phyloP scores from a whole-genome alignment of 345 rosid genomes.

The Pseudoturritis turrita region DNA sequence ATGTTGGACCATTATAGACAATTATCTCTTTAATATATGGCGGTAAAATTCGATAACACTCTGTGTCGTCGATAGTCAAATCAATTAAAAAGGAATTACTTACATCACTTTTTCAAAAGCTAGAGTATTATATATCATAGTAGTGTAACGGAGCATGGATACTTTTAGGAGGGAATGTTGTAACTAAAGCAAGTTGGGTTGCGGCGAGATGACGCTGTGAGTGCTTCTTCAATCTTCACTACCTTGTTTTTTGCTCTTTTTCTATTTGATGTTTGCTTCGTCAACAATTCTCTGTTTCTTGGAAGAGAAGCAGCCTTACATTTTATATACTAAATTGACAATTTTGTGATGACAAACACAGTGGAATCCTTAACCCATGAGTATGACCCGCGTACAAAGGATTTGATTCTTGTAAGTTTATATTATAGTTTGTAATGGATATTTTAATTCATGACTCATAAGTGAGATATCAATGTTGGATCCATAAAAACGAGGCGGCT shows the following conservation, averaged over 20 bases:
- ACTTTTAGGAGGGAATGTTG: slow-evolving; percentile 31
- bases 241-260: slow-evolving; percentile 21
- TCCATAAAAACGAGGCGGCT: neutral
- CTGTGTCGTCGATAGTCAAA: neutral
- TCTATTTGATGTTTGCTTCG: neutral
- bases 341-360: slow-evolving; percentile 16
- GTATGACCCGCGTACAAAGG: slow-evolving; percentile 19
- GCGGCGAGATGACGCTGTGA: slow-evolving; percentile 66
- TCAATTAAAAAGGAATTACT: neutral
- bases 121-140: neutral
- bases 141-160: slow-evolving; percentile 7
- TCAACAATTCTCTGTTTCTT: slow-evolving; percentile 23
- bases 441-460: neutral
- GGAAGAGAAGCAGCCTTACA: slow-evolving; percentile 18
- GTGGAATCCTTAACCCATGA: slow-evolving; percentile 27
- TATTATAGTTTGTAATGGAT: neutral
- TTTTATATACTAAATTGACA: slow-evolving; percentile 15
- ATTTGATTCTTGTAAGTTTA: slow-evolving; percentile 22
- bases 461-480: neutral
- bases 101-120: neutral
- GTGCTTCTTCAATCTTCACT: neutral
- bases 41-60: neutral
- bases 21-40: neutral
- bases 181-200: slow-evolving; percentile 25
- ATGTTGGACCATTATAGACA: too few species aligned